Base-by-base conservation (phyloP, 2,329 filamentous ascomycete genomes). In the Geosmithia flava region DNA sequence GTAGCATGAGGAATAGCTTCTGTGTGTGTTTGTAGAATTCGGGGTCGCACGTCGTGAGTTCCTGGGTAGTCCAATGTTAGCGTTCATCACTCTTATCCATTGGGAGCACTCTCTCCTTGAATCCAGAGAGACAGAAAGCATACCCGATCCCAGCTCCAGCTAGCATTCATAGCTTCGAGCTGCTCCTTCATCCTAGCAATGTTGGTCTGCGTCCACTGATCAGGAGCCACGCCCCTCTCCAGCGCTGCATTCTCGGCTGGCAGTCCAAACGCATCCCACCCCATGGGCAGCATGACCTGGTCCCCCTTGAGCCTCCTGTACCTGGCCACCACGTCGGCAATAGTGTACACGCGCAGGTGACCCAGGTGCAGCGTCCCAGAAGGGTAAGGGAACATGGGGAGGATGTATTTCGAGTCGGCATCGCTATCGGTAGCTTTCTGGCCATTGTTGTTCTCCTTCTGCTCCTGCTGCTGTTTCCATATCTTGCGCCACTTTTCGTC, bases 341-440 rank as follows among this genome's bases (percentile, higher is more conserved):
- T 93, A 39, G 88, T 87, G 68, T 95, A 95, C 46, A 94, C 87
- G 44, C 89, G 81, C 40, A 95, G 70, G 62, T 95, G 89, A 15
- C 89, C 89, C 51, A 95, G 80, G 62, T 95, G 89, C 27, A 95
- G 74, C 29, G 81, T 82, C 29, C 89, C 89, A 0, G 89, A 95
- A 1, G 89, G 89, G 62, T 95, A 95, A 0, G 89, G 89, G 60
- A 95, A 95, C 89, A 95, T 95, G 54, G 89, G 83, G 48, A 95
- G 71, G 52, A 95, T 79, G 62, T 91, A 95, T 63, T 72, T 73
- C 49, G 65, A 65, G 42, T 65, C 55, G 53, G 55, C 51, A 45
- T 54, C 47, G 45, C 49, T 51, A 13, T 47, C 53, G 33, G 53
- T 13, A 23, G 51, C 42, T 20, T 52, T n/a, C 16, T 15, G 27